phyloP scores from a whole-genome alignment of 768 basidiomycete genomes.

The Calocybe gangraenosa region DNA sequence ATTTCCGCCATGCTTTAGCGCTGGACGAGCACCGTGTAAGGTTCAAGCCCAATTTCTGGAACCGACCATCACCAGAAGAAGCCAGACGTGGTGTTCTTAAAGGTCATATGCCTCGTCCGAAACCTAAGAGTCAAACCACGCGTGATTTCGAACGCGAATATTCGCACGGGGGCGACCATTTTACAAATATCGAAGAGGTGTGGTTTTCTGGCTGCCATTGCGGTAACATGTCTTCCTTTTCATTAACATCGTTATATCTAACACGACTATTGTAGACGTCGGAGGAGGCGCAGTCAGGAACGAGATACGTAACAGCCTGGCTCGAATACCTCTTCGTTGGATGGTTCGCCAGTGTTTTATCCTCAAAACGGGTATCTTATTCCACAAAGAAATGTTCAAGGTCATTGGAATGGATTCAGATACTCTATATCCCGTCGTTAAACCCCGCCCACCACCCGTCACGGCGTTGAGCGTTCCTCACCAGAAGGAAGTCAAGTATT shows the following conservation, averaged over 20 bases:
- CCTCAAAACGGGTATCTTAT: slow-evolving; percentile 55
- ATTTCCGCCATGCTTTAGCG: slow-evolving; percentile 68
- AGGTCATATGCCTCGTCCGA: slow-evolving; percentile 40
- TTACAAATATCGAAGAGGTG: slow-evolving; percentile 69
- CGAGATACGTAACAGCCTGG: slow-evolving; percentile 51
- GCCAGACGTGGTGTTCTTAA: slow-evolving; percentile 39
- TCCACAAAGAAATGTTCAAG: slow-evolving; percentile 43
- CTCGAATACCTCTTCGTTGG: slow-evolving; percentile 73
- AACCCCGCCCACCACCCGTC: slow-evolving; percentile 35
- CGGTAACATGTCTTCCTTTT: slow-evolving; percentile 35
- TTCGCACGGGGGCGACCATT: slow-evolving; percentile 24
- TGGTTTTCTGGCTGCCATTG: slow-evolving; percentile 79
- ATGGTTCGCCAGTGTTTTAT: slow-evolving; percentile 67
- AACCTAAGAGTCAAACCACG: slow-evolving; percentile 25
- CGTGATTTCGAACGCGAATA: slow-evolving; percentile 39
- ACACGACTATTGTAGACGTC: slow-evolving; percentile 43
- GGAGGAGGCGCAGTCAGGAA: slow-evolving; percentile 70
- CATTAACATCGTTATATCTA: not conserved
- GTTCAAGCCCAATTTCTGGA: slow-evolving; percentile 47
- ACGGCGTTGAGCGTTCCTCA: slow-evolving; percentile 23
- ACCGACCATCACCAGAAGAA: slow-evolving; percentile 38
- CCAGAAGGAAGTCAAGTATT: slow-evolving; percentile 15
- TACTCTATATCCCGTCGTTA: slow-evolving; percentile 41
- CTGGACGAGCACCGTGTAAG: slow-evolving; percentile 66
- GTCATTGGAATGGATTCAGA: slow-evolving; percentile 41